phyloP scores from a whole-genome alignment of 164 flowering plant genomes.

The Stephania japonica region DNA sequence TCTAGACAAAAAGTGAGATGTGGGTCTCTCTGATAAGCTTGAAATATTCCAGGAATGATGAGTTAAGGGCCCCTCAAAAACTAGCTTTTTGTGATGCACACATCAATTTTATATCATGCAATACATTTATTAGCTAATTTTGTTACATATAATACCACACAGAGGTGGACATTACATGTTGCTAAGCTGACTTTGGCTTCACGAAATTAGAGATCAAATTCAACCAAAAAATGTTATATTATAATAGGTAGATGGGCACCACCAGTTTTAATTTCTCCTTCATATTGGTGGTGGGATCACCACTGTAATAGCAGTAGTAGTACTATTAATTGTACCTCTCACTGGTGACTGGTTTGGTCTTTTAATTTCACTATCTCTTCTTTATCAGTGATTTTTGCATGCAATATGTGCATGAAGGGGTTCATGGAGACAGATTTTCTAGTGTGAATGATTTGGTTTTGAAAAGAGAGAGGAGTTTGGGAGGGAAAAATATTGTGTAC shows the following conservation, averaged over 20 bases:
- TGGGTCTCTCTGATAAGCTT: constrained; percentile 36
- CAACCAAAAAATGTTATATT: not conserved
- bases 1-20: constrained; percentile 49
- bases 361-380: not conserved
- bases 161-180: not conserved
- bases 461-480: constrained; percentile 23
- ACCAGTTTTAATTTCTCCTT: not conserved
- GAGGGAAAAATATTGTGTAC: constrained; percentile 26
- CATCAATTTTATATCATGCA: constrained; percentile 1
- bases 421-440: constrained; percentile 62
- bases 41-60: constrained; percentile 62
- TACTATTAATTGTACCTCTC: not conserved
- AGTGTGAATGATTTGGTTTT: constrained; percentile 48
- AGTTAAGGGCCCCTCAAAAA: constrained; percentile 34
- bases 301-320: not conserved
- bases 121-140: not conserved
- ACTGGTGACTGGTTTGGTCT: not conserved
- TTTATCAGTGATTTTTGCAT: constrained; percentile 11
- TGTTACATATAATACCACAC: not conserved
- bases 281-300: not conserved
- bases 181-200: constrained; percentile 1
- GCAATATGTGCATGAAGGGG: constrained; percentile 39
- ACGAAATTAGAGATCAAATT: not conserved
- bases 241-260: not conserved
- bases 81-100: constrained; percentile 13